Percentiles rank a stretch among this genome's conserved stretches.
Evolutionary conservation across 208 protist genomes (phyloP).

Genomic region (Leishmania tropica): DNA sequence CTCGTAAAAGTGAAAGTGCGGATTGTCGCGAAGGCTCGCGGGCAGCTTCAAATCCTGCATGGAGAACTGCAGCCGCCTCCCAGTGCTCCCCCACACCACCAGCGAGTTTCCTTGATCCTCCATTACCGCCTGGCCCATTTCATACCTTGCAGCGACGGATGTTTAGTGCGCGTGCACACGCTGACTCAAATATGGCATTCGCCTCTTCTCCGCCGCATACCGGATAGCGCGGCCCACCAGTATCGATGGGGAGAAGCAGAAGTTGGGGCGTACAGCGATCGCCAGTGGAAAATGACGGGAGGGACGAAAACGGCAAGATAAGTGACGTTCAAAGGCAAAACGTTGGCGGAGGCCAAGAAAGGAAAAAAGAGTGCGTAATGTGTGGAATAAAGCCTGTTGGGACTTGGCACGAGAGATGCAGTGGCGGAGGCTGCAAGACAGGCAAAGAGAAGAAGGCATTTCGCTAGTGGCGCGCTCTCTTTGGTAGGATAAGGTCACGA

Average conservation of each 20-base stretch:
- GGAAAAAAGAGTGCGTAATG: neutral
- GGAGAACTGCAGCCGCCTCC: slow-evolving; percentile 68
- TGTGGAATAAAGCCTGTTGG: neutral
- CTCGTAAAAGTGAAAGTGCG: slow-evolving; percentile 69
- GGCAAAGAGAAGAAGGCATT: neutral
- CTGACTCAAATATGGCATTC: neutral
- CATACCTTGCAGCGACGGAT: neutral
- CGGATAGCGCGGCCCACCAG: neutral
- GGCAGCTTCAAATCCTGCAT: slow-evolving; percentile 76
- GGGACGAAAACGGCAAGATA: neutral
- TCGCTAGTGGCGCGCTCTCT: neutral
- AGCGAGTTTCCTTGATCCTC: slow-evolving; percentile 36
- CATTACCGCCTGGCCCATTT: slow-evolving; percentile 2
- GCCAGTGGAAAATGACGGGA: neutral
- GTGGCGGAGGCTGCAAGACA: neutral
- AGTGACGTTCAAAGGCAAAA: neutral
- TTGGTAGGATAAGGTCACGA: neutral
- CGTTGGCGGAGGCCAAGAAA: neutral
- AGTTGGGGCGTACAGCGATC: neutral
- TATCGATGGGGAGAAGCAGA: neutral
- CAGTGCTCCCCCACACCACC: slow-evolving; percentile 82
- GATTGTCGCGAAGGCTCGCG: slow-evolving; percentile 39
- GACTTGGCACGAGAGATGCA: neutral
- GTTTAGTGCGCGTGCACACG: neutral
- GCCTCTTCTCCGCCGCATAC: neutral